phyloP scores from a whole-genome alignment of 2,329 filamentous ascomycete species.

The Cladosporium sp. region DNA sequence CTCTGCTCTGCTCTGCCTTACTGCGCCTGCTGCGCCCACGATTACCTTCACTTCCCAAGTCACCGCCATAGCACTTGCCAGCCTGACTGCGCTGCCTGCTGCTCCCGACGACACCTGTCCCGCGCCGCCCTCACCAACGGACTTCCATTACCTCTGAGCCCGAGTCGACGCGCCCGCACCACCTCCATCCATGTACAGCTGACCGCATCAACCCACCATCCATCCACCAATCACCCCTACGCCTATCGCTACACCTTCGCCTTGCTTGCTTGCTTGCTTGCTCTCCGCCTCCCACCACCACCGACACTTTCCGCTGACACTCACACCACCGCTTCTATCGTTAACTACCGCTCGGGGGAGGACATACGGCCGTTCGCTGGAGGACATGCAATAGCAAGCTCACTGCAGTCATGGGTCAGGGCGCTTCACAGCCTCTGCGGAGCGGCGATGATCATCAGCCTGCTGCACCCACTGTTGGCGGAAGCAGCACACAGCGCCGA shows the following conservation, averaged over 20 bases:
- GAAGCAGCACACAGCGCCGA: slow-evolving; percentile 7
- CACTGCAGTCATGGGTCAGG: slow-evolving; percentile 34
- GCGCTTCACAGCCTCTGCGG: slow-evolving; percentile 32
- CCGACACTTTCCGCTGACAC: neutral
- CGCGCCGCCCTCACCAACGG: neutral
- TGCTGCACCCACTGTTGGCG: slow-evolving; percentile 7
- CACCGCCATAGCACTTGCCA: neutral
- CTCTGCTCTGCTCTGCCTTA: too few species aligned
- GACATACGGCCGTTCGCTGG: neutral
- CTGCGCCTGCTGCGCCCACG: neutral
- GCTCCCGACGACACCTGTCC: neutral
- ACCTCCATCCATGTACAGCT: slow-evolving; percentile 4
- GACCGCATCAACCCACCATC: slow-evolving; percentile 7
- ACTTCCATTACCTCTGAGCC: neutral
- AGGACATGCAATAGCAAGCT: slow-evolving; percentile 13
- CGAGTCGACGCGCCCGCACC: neutral
- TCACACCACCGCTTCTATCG: slow-evolving; percentile 1
- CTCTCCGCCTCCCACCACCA: neutral
- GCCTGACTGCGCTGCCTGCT: neutral
- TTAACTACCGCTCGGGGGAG: neutral
- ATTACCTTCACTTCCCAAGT: neutral
- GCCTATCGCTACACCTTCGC: slow-evolving; percentile 6
- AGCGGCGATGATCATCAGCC: slow-evolving; percentile 12
- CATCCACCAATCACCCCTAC: slow-evolving; percentile 10
- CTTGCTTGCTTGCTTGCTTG: too few species aligned